These are phyloP conservation scores for Lycium ferocissimum DNA, from an alignment of 257 asterid genomes.

Conservation along the genomic window DNA sequence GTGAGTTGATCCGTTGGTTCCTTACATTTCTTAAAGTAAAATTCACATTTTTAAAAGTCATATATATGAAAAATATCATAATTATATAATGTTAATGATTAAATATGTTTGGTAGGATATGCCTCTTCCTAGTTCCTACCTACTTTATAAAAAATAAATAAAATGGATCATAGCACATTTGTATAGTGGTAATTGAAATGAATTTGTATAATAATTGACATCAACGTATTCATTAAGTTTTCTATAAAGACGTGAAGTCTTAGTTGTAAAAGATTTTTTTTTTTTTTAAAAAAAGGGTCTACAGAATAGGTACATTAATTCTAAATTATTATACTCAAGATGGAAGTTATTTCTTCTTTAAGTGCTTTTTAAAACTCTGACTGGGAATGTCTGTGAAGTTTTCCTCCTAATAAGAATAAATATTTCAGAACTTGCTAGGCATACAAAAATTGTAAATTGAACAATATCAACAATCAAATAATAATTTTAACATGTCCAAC, in stretches of 20 bases:
- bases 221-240: neutral
- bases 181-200: conserved; percentile 1
- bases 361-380: neutral
- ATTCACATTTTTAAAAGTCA: neutral
- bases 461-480: neutral
- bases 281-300: neutral
- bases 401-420: neutral
- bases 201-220: neutral
- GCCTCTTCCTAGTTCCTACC: neutral
- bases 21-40: conserved; percentile 1
- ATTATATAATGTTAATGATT: neutral
- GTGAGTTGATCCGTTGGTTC: neutral
- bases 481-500: neutral
- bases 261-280: neutral
- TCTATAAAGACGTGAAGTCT: neutral
- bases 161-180: neutral
- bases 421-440: neutral
- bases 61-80: neutral
- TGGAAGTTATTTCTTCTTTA: neutral
- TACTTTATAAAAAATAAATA: neutral
- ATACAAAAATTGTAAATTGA: neutral
- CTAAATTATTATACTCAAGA: neutral
- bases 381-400: neutral
- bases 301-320: neutral
- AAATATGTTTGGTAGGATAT: conserved; percentile 25